Base-by-base conservation (phyloP, 2,329 filamentous ascomycete genomes). In the Metarhizium brunneum region DNA sequence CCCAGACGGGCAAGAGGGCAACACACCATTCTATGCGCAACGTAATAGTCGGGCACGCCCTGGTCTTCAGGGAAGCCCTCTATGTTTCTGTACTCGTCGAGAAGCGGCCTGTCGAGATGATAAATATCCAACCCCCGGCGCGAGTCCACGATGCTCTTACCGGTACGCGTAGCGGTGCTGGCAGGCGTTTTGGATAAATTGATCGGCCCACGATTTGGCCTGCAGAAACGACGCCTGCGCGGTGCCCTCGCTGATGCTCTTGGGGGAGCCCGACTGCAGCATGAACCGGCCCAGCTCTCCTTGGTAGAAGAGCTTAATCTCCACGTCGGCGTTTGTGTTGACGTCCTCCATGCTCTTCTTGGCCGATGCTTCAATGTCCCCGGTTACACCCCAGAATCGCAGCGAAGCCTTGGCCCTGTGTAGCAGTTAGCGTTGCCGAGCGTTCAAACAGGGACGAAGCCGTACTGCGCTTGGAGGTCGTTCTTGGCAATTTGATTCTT, bases 261-360 rank as follows among this genome's bases (percentile, higher is more conserved):
- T 0, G 3, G 18, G 45, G 18, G 45, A 6, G 18, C 8, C 18
- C 32, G 10, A n/a, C 16, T n/a, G 11, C 4, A 6, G 4, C 32
- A 38, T 52, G 18, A 35, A 16, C 6, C 7, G 6, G 20, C 16
- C 47, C 7, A 55, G 10, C n/a, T 55, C 38, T 36, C 53, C 53
- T 25, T 55, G n/a, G 29, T 47, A 55, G n/a, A 51, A 55, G 7
- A 51, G 4, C n/a, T 35, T 45, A 6, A 51, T 47, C 11, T 55
- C 53, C 3, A 51, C 48, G 3, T 51, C 11, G 14, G 53, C 48
- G 25, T 35, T 11, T 7, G 35, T 45, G 18, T 36, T 40, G 0
- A 55, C 20, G 8, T 45, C 14, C 14, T 55, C 30, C 36, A 55
- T 51, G 47, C 18, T 51, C 2, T 20, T 36, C 20, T 43, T 36